Base-by-base conservation (phyloP, 768 basidiomycete species). In the Tylopilus plumbeoviolaceoides region DNA sequence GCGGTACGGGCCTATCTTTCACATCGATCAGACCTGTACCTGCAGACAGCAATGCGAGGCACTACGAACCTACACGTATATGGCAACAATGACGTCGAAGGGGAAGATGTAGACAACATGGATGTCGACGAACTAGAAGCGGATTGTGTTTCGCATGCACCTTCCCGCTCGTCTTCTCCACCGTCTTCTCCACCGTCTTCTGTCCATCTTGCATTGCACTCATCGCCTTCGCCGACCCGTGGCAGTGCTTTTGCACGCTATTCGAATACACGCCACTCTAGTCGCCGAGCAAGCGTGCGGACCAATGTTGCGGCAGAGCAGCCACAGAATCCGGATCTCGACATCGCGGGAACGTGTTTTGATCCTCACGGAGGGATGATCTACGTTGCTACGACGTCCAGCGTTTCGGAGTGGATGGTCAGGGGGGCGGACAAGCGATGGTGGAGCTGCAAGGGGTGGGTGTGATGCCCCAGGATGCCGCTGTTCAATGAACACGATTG, bases 391-490 rank as follows among this genome's bases (percentile, higher is more conserved):
- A 80, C 81, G 50, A 78, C 78, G 53, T 66, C 73, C 53, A 82
- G 83, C 35, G 73, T 94, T 23, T 85, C 83, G 7, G 91, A 93
- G 65, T 94, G 89, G 87, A 74, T 78, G 41, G 74, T 94, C 48
- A 74, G 79, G 20, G 86, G 85, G 5, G 80, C 82, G 14, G 84
- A 85, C 57, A 87, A 85, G 74, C 73, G 79, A 47, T 90, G 86
- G 86, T 89, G 84, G 83, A 70, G 75, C 41, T 78, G 74, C 58
- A 74, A 75, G 1, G 62, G 63, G 35, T 78, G 77, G 73, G 76
- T 71, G 53, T 79, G 48, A 69, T 79, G 49, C 67, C 17, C 15
- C 15, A 36, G 38, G 38, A 38, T 2, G 38, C 38, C 9, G 5
- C 38, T 38, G 12, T 15, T 7, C 43, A 27, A 42, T 41, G 9